A percentile compares a stretch with the other conserved stretches of the same genome.
These are phyloP conservation scores for Kodamaea plutei DNA, from an alignment of 1,139 yeast species.

Conservation along the genomic window DNA sequence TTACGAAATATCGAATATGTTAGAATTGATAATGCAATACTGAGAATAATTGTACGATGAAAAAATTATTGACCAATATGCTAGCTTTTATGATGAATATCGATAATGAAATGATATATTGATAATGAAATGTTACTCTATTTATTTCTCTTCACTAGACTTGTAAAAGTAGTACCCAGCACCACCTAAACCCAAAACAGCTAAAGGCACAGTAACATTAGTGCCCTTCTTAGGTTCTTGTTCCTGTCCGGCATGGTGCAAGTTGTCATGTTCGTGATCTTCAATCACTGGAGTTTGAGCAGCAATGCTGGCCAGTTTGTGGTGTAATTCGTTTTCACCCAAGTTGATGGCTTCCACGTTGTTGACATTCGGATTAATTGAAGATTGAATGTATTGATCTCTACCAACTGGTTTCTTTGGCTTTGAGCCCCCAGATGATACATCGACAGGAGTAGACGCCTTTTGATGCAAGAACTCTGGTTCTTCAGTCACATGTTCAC, in stretches of 20 bases:
- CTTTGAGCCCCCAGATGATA: slow-evolving; percentile 10
- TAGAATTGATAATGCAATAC: too few relatives aligned
- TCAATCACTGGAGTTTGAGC: slow-evolving; percentile 32
- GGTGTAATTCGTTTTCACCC: slow-evolving; percentile 37
- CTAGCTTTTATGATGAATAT: too few relatives aligned
- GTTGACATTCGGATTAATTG: slow-evolving; percentile 42
- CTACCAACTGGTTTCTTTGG: slow-evolving; percentile 35
- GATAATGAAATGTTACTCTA: too few relatives aligned
- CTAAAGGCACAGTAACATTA: slow-evolving; percentile 10
- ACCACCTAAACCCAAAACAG: slow-evolving; percentile 13
- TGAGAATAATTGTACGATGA: too few relatives aligned
- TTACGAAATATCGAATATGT: too few relatives aligned
- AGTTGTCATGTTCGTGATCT: slow-evolving; percentile 38
- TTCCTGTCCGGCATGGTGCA: slow-evolving; percentile 11
- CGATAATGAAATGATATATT: too few relatives aligned
- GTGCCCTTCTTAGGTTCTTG: slow-evolving; percentile 6
- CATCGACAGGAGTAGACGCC: slow-evolving; percentile 17
- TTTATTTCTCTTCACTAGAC: too few relatives aligned
- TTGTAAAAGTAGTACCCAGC: slow-evolving; percentile 10
- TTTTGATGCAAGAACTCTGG: slow-evolving; percentile 34
- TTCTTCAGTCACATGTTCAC: slow-evolving; percentile 37
- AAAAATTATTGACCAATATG: too few relatives aligned
- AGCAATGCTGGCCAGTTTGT: slow-evolving; percentile 29
- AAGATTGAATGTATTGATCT: slow-evolving; percentile 41
- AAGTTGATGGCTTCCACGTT: slow-evolving; percentile 34